Conservation (phyloP, 225 moss, liverwort and hornwort species). For the Asterella californica region DNA sequence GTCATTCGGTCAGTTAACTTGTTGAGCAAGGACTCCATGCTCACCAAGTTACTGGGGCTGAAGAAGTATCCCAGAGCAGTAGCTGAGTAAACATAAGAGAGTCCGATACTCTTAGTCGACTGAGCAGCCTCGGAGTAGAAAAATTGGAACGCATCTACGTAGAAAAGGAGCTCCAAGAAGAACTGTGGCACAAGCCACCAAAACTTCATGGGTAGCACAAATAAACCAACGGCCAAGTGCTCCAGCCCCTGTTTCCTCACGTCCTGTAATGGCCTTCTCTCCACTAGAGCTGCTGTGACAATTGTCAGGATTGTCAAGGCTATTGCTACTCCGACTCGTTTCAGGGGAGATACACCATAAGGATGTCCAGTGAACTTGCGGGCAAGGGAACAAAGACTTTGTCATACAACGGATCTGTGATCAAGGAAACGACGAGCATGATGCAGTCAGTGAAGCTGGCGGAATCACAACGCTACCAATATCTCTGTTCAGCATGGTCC, state of each 20-base stretch:
- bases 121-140: constrained; percentile 25
- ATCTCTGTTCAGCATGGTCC: constrained; percentile 8
- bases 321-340: not conserved
- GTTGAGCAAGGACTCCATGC: constrained; percentile 12
- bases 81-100: constrained; percentile 9
- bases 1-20: not conserved
- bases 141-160: constrained; percentile 14
- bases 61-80: constrained; percentile 17
- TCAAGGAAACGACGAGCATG: not conserved
- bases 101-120: constrained; percentile 29
- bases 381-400: constrained; percentile 5
- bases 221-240: not conserved
- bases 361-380: constrained; percentile 1
- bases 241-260: not conserved
- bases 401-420: not conserved
- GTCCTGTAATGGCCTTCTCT: constrained; percentile 20
- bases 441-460: not conserved
- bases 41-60: too few relatives aligned
- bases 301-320: not conserved
- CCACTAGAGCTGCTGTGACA: constrained; percentile 25
- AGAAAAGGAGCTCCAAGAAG: constrained; percentile 20
- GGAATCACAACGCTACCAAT: constrained; percentile 15
- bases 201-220: constrained; percentile 26
- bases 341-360: constrained; percentile 21
- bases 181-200: constrained; percentile 31